phyloP scores from a whole-genome alignment of 495 filamentous ascomycete species.

The Durotheca rogersii region DNA sequence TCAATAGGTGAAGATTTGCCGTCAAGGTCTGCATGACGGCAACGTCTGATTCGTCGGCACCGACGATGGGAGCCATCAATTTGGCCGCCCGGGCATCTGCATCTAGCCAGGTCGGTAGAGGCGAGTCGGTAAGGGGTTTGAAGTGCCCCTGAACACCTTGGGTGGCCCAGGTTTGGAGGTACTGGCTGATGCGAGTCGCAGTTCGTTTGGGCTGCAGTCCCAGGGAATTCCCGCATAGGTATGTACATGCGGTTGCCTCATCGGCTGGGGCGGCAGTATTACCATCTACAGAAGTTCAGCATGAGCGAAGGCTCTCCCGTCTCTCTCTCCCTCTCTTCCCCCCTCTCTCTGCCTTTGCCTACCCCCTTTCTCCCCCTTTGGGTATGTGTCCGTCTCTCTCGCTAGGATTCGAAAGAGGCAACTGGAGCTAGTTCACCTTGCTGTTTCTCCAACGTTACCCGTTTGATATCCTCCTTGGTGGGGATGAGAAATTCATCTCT shows the following conservation, averaged over 20 bases:
- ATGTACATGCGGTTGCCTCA: slow-evolving; percentile 57
- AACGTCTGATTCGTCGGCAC: slow-evolving; percentile 76
- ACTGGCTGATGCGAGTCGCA: slow-evolving; percentile 67
- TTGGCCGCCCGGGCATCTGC: slow-evolving; percentile 70
- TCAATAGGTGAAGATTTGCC: slow-evolving; percentile 84
- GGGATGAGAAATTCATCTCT: slow-evolving; percentile 83
- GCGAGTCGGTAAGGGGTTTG: slow-evolving; percentile 70
- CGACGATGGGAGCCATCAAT: slow-evolving; percentile 80
- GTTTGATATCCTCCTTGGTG: slow-evolving; percentile 71
- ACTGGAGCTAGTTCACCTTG: slow-evolving; percentile 23
- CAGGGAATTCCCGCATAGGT: slow-evolving; percentile 96
- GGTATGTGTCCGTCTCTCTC: slow-evolving; percentile 14
- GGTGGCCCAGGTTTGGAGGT: slow-evolving; percentile 83
- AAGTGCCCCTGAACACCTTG: slow-evolving; percentile 97
- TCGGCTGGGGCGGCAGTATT: slow-evolving; percentile 28
- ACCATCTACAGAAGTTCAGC: slow-evolving; percentile 38
- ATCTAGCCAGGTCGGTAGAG: slow-evolving; percentile 77
- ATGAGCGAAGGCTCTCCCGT: slow-evolving; percentile 13
- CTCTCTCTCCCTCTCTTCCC: slow-evolving; percentile 14
- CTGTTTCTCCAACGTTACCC: slow-evolving; percentile 53
- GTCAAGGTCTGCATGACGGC: slow-evolving; percentile 94
- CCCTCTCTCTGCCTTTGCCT: not conserved
- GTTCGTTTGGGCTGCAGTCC: slow-evolving; percentile 82
- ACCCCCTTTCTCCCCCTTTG: not conserved
- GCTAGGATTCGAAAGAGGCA: slow-evolving; percentile 9